Evolutionary conservation across 257 asterid species (phyloP), one percentile per base, ranked within the genome.

Genomic region (Solanum raphanifolium): DNA sequence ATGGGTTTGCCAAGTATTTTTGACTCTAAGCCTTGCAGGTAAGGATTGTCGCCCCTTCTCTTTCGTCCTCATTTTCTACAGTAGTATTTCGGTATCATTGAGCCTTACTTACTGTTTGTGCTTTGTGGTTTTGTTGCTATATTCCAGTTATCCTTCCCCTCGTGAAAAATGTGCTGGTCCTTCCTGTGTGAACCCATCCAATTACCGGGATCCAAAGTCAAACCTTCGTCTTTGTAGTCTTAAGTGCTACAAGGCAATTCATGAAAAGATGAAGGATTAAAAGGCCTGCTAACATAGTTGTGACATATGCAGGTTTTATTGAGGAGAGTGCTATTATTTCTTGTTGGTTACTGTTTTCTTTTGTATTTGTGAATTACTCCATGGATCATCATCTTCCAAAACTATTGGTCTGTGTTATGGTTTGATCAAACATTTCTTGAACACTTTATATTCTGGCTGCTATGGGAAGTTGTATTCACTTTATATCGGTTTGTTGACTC

Each of bases 151-250:
- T 89, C 99, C 99, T 60, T 96, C 94, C 46, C 99, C 96, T 4
- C 95, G 98, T 5, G 98, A 95, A 91, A 95, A 92, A 90, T 97
- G 99, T 86, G 98, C 96, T 39, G 98, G 94, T 48, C 99, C 99
- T 20, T 90, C 92, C 16, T 97, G 99, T 88, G 88, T 85, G 87
- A 95, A 97, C 89, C 88, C 95, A 41, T 97, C 93, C 93, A 97
- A 91, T 91, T 97, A 97, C 87, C 96, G 98, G 0, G 99, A 95
- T 91, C 94, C 98, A 20, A 95, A 94, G 93, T 91, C 95, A 23
- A 95, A 91, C 92, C 96, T 95, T 88, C 99, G 99, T 43, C 98
- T 97, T 25, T 97, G 99, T 94, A 97, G 99, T 87, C 95, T 97
- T 85, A 93, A 92, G 84, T 97, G 98, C 95, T 97, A 95, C 94